Base-by-base conservation (phyloP, 257 asterid species). In the Solanum chiquidenum region DNA sequence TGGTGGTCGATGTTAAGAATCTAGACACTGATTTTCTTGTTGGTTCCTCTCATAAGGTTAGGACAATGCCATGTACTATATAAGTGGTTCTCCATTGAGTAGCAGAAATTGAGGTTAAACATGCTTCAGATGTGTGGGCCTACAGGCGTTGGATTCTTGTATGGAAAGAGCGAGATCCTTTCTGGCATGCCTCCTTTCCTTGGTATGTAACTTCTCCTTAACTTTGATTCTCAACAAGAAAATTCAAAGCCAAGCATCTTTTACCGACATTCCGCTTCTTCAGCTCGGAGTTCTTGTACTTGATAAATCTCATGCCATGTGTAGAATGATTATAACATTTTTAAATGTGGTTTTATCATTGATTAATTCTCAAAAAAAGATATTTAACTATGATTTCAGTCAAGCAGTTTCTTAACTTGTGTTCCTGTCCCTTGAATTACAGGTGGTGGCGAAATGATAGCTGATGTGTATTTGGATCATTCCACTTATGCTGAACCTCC, bases 101-200 rank as follows among this genome's bases (percentile, higher is more conserved):
- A 79, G 89, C 92, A 90, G 93, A 92, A 92, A 83, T 93, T 90
- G 89, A 92, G 91, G 72, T 91, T 97, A 92, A 93, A 91, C 95
- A 87, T 96, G 92, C 93, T 93, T 96, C 99, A 97, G 99, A 97
- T 97, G 99, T 97, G 99, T 94, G 99, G 99, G 93, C 99, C 99
- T 92, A 97, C 99, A 95, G 99, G 99, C 98, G 88, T 97, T 31
- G 99, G 99, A 88, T 95, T 97, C 95, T 93, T 97, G 89, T 94
- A 96, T 86, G 98, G 99, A 58, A 97, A 95, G 90, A 90, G 91
- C 52, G 96, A 95, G 91, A 93, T 94, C 89, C 90, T 97, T 91
- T 90, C 92, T 49, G 90, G 91, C 86, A 97, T 97, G 99, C 99
- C 98, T 86, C 99, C 99, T 88, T 97, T 97, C 92, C 89, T 96